phyloP scores from a whole-genome alignment of 805 yeast genomes.

The Saturnispora mendoncae region DNA sequence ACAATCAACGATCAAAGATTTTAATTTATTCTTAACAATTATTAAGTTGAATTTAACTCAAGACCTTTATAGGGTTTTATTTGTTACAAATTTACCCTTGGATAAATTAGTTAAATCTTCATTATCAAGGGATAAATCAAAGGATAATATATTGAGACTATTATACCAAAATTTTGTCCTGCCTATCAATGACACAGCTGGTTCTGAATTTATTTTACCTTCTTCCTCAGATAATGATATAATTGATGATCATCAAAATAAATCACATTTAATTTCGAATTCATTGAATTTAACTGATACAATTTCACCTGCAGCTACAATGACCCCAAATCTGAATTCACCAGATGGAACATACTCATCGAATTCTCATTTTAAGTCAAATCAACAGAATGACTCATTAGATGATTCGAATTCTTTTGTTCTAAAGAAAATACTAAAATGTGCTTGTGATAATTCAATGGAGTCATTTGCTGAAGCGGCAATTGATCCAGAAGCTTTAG shows the following conservation, averaged over 20 bases:
- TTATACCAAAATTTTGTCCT: conserved; percentile 25
- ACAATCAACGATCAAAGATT: conserved; percentile 20
- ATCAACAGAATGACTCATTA: not conserved
- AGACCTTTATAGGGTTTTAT: conserved; percentile 22
- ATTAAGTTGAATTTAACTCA: conserved; percentile 20
- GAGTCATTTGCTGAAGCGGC: conserved; percentile 15
- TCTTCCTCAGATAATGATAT: conserved; percentile 11
- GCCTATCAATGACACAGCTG: conserved; percentile 25
- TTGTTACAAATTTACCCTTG: conserved; percentile 16
- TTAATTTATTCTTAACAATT: conserved; percentile 21
- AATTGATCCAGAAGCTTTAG: conserved; percentile 20
- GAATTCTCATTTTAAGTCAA: not conserved
- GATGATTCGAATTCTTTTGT: not conserved
- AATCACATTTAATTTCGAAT: not conserved
- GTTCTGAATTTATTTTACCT: conserved; percentile 23
- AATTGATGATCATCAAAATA: conserved; percentile 4
- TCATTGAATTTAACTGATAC: conserved; percentile 2
- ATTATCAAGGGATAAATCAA: conserved; percentile 17
- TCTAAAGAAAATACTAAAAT: conserved; percentile 15
- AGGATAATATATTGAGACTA: conserved; percentile 18
- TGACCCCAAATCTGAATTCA: conserved; percentile 2
- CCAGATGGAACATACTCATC: conserved; percentile 4
- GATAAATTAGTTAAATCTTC: conserved; percentile 20
- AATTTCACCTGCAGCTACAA: conserved; percentile 10
- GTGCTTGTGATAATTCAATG: conserved; percentile 16